Evolutionary conservation across 257 asterid species (phyloP).

Genomic region (Dorcoceras hygrometricum): DNA sequence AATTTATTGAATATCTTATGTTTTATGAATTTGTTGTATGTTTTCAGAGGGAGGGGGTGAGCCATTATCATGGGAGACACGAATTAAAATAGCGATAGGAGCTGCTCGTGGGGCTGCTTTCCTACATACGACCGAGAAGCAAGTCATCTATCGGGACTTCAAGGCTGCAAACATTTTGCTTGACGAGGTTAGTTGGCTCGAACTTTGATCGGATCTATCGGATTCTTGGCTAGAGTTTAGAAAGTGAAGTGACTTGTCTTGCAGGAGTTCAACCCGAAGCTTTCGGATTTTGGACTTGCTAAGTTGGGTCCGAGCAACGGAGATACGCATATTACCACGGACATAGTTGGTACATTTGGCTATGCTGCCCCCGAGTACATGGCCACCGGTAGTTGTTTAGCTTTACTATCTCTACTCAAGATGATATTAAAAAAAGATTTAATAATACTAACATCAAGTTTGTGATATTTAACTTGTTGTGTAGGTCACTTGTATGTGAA

Average conservation of each 20-base stretch:
- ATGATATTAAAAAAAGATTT: background rate
- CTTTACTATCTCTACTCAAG: too few species aligned
- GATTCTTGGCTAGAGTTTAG: background rate
- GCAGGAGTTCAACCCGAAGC: conserved; percentile 71
- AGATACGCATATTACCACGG: conserved; percentile 68
- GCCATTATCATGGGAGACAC: conserved; percentile 65
- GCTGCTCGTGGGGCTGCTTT: conserved; percentile 76
- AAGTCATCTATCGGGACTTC: conserved; percentile 75
- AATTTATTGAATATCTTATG: background rate
- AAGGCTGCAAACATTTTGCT: conserved; percentile 78
- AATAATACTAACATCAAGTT: background rate
- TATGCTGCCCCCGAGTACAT: conserved; percentile 88
- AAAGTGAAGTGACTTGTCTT: background rate
- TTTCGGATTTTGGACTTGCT: conserved; percentile 90
- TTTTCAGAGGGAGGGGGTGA: conserved; percentile 57
- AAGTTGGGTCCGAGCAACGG: conserved; percentile 84
- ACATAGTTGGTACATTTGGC: conserved; percentile 74
- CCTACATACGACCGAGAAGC: conserved; percentile 62
- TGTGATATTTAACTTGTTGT: background rate
- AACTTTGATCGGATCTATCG: background rate
- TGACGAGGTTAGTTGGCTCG: conserved; percentile 40
- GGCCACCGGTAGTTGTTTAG: conserved; percentile 57
- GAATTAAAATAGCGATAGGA: conserved; percentile 69
- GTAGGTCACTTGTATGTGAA: conserved; percentile 82
- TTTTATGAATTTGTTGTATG: background rate